Percentiles rank a stretch among this genome's conserved stretches.
Evolutionary conservation across 2,329 filamentous ascomycete genomes (phyloP).

Genomic region (Trichoderma sp.): DNA sequence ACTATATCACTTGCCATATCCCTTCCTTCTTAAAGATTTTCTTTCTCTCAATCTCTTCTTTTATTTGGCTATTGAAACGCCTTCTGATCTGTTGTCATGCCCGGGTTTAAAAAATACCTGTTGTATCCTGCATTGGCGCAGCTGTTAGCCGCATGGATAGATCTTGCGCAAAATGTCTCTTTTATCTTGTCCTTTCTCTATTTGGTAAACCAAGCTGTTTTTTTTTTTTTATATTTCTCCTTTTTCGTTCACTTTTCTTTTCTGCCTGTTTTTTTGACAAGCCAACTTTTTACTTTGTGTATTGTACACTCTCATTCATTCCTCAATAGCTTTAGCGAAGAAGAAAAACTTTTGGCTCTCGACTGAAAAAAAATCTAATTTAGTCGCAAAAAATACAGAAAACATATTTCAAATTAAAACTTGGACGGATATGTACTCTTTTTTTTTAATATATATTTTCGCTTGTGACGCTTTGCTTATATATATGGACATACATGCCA

Average conservation of each 20-base stretch:
- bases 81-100: slow-evolving; percentile 1
- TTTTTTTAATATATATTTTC: background rate
- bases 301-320: background rate
- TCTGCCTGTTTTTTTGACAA: background rate
- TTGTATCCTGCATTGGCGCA: slow-evolving; percentile 21
- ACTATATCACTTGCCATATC: background rate
- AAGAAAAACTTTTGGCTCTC: background rate
- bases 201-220: background rate
- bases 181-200: background rate
- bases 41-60: background rate
- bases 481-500: background rate
- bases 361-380: background rate
- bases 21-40: slow-evolving; percentile 14
- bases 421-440: background rate
- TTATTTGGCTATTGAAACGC: background rate
- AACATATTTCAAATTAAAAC: slow-evolving; percentile 4
- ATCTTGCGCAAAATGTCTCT: slow-evolving; percentile 21
- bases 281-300: background rate
- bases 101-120: background rate
- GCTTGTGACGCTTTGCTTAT: background rate
- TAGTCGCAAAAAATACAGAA: slow-evolving; percentile 11
- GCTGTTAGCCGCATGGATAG: slow-evolving; percentile 22
- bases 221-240: background rate
- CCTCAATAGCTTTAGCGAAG: background rate
- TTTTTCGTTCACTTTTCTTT: background rate